Evolutionary conservation across 129 eudicot species (phyloP), one percentile per base, ranked within the genome.

Genomic region (Dittrichia graveolens): DNA sequence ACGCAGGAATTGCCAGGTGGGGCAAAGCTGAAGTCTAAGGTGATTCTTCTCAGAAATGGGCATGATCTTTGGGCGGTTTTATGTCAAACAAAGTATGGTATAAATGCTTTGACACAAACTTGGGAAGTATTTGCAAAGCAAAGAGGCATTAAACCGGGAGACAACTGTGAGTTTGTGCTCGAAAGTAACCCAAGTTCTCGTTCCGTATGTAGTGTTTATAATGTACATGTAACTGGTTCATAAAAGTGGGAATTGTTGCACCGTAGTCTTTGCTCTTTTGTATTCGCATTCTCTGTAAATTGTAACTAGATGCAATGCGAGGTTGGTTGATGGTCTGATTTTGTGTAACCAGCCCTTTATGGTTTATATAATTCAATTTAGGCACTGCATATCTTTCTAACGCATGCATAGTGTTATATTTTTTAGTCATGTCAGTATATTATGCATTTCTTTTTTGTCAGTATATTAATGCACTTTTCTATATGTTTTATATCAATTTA

Each of bases 1-100:
- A 18, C 64, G 80, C 84, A 85, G 89, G 89, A 78, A 68, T 42
- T 85, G 64, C 80, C 86, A 12, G 31, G 50, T 44, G 38, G 64
- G 72, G 44, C 35, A 18, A 76, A 71, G 37, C 11, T 44, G 56
- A 68, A 58, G 59, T n/a, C 48, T 7, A 46, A 41, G 57, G 84
- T 82, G 35, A 61, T 45, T 61, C 62, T 82, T 75, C 56, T 75
- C 53, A 55, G 84, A 65, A 47, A 84, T 61, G 65, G 67, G 24
- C 5, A 7, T 40, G 60, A 79, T 69, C 67, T 52, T 60, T 85
- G 86, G 89, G 80, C 86, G n/a, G 84, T 79, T 61, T 35, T 79
- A 42, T 82, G 46, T 52, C 71, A 65, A 24, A 42, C 47, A 57
- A 82, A 74, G 58, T 4, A 7, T 3, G 86, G 89, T 12, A 2